phyloP scores from a whole-genome alignment of 2,329 filamentous ascomycete species.

The Sporothrix curviconia region DNA sequence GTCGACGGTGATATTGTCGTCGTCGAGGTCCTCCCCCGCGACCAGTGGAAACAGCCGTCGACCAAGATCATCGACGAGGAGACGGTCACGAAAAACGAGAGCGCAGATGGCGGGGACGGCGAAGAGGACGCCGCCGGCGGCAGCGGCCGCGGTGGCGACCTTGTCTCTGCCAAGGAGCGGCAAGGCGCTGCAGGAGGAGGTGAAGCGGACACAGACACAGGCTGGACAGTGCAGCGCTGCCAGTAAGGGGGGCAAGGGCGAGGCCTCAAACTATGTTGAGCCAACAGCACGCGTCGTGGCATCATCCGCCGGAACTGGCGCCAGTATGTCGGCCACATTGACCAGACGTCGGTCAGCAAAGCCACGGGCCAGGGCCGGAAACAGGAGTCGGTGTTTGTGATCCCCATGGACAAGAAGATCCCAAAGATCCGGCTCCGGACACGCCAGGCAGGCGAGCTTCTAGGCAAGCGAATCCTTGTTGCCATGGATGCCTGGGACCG shows the following conservation, averaged over 20 bases:
- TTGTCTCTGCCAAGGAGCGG: conserved; percentile 88
- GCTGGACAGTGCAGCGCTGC: conserved; percentile 63
- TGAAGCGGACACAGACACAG: conserved; percentile 74
- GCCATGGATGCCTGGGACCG: conserved; percentile 94
- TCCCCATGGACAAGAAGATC: conserved; percentile 97
- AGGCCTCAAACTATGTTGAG: conserved; percentile 53
- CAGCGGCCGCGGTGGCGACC: conserved; percentile 27
- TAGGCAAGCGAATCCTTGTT: conserved; percentile 86
- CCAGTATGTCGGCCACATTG: conserved; percentile 94
- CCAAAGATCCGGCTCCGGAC: conserved; percentile 93
- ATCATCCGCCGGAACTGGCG: conserved; percentile 95
- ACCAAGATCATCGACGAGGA: conserved; percentile 96
- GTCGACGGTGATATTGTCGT: conserved; percentile 90
- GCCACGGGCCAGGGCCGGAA: conserved; percentile 69
- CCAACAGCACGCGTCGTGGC: conserved; percentile 86
- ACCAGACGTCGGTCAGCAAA: conserved; percentile 73
- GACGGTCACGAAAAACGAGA: conserved; percentile 83
- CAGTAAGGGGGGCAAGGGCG: conserved; percentile 67
- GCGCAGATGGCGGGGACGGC: conserved; percentile 65
- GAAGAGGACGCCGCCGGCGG: conserved; percentile 46
- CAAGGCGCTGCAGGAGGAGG: conserved; percentile 83
- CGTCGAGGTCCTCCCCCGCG: conserved; percentile 83
- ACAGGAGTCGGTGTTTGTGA: conserved; percentile 87
- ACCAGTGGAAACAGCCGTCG: conserved; percentile 95
- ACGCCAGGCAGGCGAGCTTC: conserved; percentile 76